Percentiles rank a stretch among this genome's conserved stretches.
These are phyloP conservation scores for Ascochyta viciae-villosae DNA, from an alignment of 2,329 filamentous ascomycete genomes.

Conservation along the genomic window DNA sequence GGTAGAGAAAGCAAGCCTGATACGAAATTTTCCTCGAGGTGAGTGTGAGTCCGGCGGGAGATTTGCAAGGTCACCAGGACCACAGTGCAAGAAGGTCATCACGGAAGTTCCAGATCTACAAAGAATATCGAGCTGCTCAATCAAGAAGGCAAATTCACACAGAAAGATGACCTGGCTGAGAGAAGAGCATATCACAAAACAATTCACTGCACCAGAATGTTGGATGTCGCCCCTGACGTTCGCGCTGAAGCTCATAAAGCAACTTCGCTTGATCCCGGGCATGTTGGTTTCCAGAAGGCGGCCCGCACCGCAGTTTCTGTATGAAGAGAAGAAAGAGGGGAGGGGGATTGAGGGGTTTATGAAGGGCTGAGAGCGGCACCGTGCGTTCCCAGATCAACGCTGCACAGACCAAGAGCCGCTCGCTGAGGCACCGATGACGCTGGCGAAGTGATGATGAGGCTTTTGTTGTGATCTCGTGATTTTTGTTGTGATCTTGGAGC, in stretches of 20 bases:
- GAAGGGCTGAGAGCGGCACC: background rate
- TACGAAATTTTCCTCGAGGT: background rate
- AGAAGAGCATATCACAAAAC: background rate
- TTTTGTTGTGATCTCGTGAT: background rate
- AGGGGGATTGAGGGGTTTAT: background rate
- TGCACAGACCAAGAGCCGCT: background rate
- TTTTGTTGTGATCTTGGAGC: background rate
- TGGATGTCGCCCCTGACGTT: background rate
- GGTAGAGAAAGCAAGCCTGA: background rate
- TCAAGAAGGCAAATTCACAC: background rate
- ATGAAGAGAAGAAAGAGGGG: background rate
- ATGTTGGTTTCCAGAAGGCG: background rate
- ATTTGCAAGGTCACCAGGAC: background rate
- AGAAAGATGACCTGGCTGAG: background rate
- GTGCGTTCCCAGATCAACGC: background rate
- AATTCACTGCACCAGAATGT: background rate
- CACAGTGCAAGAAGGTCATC: background rate
- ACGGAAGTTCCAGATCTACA: background rate
- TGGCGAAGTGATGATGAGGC: background rate
- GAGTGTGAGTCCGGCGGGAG: background rate
- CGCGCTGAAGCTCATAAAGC: background rate
- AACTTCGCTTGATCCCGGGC: background rate
- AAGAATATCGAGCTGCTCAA: background rate
- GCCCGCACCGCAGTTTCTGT: background rate
- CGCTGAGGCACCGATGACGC: background rate